phyloP scores from a whole-genome alignment of 2,329 filamentous ascomycete genomes.

The Elsinoe necatrix region DNA sequence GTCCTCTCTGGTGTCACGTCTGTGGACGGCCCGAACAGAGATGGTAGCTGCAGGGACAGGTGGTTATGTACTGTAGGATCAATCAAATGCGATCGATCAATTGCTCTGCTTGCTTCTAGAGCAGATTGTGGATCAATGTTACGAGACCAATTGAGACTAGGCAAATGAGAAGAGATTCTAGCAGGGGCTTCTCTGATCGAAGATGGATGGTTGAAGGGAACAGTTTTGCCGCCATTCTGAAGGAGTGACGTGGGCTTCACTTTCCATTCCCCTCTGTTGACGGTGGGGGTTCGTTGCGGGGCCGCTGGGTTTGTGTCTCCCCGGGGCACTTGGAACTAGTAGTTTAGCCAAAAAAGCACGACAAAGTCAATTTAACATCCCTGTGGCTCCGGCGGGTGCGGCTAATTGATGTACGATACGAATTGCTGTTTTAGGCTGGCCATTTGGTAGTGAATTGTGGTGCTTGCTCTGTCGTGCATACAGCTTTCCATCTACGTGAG shows the following conservation, averaged over 20 bases:
- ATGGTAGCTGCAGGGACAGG: constrained; percentile 4
- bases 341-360: constrained; percentile 12
- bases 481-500: no score
- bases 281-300: constrained; percentile 7
- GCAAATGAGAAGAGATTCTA: constrained; percentile 5
- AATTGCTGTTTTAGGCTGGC: constrained; percentile 10
- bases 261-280: background rate
- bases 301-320: constrained; percentile 1
- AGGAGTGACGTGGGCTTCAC: constrained; percentile 4
- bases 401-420: background rate
- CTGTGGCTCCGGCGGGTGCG: constrained; percentile 5
- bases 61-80: constrained; percentile 12
- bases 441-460: background rate
- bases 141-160: constrained; percentile 1
- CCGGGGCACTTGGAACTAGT: background rate
- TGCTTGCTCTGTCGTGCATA: no score
- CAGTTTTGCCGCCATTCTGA: constrained; percentile 3
- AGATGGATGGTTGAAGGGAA: background rate
- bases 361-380: background rate
- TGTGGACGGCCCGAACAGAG: constrained; percentile 1
- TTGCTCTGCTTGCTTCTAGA: background rate
- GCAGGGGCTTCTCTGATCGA: background rate
- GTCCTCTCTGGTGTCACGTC: background rate
- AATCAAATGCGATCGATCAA: constrained; percentile 1
- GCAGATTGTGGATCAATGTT: background rate